Base-by-base conservation (phyloP, 345 rosid genomes). In the Stellera chamaejasme region DNA sequence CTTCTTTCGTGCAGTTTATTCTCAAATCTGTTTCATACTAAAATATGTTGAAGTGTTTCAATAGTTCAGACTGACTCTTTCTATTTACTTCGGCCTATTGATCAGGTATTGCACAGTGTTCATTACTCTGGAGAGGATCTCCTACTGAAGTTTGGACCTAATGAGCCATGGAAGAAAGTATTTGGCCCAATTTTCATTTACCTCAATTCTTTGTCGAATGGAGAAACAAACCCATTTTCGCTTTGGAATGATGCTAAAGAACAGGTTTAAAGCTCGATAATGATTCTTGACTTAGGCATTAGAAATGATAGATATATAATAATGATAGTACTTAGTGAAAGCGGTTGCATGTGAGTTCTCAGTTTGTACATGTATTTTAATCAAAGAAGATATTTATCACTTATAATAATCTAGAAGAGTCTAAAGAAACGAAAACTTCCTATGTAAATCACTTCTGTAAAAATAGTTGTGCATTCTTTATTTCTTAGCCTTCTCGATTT, bases 91-190 rank as follows among this genome's bases (percentile, higher is more conserved):
- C 16, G 14, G 16, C 16, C 52, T 5, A n/a, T 46, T 45, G 42
- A 54, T 56, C 80, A 91, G 98, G 72, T 92, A 56, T 86, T 88
- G 74, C 85, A 80, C 55, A 86, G 90, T 51, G 83, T 82, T 61
- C 98, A 88, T 75, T 88, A 88, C 63, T 69, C 81, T n/a, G 98
- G 98, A 62, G 86, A 62, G 44, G 98, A 82, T 2, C 61, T 88
- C 61, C 62, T 86, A 27, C 69, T 82, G 69, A 77, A 27, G 27
- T 79, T 88, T 54, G 64, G 62, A 61, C 53, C 60, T 9, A 70
- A 70, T 49, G 89, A 88, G 62, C 67, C 81, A 41, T 92, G 98
- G 97, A 92, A 84, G 79, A 92, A 92, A 82, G 97, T 92, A 39
- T 82, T 77, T 27, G 98, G 98, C 62, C 97, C 95, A 0, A 72